These are phyloP conservation scores for Chytriomyces hyalinus DNA, from an alignment of 192 early-diverging fungal species.

Conservation along the genomic window DNA sequence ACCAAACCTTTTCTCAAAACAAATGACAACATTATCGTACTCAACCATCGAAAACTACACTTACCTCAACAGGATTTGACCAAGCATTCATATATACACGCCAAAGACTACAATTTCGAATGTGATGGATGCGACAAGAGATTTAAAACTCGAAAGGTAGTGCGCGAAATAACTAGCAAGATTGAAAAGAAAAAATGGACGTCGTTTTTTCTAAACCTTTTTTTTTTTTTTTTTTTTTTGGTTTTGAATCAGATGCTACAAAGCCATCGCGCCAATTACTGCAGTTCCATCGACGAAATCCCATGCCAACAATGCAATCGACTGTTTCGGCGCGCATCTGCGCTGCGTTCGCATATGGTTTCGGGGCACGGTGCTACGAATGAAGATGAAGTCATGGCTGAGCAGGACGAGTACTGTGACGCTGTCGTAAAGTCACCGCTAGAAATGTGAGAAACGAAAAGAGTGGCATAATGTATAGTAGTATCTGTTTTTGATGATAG, in stretches of 20 bases:
- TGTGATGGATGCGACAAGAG: slow-evolving; percentile 9
- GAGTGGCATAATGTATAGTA: background rate
- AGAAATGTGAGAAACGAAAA: background rate
- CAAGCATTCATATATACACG: slow-evolving; percentile 27
- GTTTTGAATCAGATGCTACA: too few relatives aligned
- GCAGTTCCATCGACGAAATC: too few relatives aligned
- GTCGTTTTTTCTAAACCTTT: too few relatives aligned
- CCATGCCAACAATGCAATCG: background rate
- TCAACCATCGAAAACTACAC: background rate
- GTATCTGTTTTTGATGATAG: too few relatives aligned
- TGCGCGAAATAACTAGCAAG: too few relatives aligned
- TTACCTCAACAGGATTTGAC: slow-evolving; percentile 19
- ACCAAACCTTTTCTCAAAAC: background rate
- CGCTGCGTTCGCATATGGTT: background rate
- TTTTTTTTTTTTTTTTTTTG: too few relatives aligned
- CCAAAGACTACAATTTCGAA: slow-evolving; percentile 9
- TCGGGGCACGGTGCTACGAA: background rate
- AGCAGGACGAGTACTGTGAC: too few relatives aligned
- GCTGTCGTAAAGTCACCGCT: too few relatives aligned
- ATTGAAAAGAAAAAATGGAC: too few relatives aligned
- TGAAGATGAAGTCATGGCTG: background rate
- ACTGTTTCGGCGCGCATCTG: background rate
- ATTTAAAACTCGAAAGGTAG: slow-evolving; percentile 32
- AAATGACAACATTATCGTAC: background rate
- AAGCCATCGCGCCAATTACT: too few relatives aligned